Conservation (phyloP, 495 filamentous ascomycete genomes). For the Hypoxylon perforatum region DNA sequence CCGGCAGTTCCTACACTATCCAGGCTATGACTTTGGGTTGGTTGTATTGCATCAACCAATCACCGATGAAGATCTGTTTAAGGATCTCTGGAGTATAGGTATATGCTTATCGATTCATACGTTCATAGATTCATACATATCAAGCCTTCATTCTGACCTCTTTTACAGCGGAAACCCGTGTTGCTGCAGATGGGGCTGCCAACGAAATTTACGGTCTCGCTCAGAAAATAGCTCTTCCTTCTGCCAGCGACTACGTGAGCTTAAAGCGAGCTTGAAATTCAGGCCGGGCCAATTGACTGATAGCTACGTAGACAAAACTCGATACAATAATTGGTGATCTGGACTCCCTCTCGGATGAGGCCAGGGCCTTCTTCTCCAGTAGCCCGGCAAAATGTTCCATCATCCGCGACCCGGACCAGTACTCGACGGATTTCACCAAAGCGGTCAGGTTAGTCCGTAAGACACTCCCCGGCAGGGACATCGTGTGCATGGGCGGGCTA, state of each 20-base stretch:
- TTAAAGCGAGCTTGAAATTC: background rate
- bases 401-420: conserved; percentile 76
- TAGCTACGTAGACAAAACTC: conserved; percentile 62
- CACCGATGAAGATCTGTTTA: conserved; percentile 59
- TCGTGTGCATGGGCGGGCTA: conserved; percentile 83
- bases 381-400: conserved; percentile 62
- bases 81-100: conserved; percentile 69
- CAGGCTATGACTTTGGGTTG: conserved; percentile 62
- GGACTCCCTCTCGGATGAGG: conserved; percentile 75
- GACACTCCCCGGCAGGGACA: conserved; percentile 48
- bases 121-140: conserved; percentile 7
- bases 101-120: conserved; percentile 23
- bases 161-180: conserved; percentile 61
- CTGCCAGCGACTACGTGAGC: conserved; percentile 28
- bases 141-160: conserved; percentile 19
- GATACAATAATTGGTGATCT: conserved; percentile 85
- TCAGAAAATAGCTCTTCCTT: conserved; percentile 10
- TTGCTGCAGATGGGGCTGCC: conserved; percentile 93
- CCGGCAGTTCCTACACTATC: conserved; percentile 34
- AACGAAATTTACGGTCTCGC: conserved; percentile 77
- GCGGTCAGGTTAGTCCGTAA: conserved; percentile 64
- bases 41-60: conserved; percentile 80
- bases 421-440: conserved; percentile 79
- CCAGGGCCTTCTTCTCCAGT: conserved; percentile 68
- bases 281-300: conserved; percentile 2